Evolutionary conservation across 257 asterid species (phyloP), one percentile per base, ranked within the genome.

Genomic region (Nicotiana sylvestris): DNA sequence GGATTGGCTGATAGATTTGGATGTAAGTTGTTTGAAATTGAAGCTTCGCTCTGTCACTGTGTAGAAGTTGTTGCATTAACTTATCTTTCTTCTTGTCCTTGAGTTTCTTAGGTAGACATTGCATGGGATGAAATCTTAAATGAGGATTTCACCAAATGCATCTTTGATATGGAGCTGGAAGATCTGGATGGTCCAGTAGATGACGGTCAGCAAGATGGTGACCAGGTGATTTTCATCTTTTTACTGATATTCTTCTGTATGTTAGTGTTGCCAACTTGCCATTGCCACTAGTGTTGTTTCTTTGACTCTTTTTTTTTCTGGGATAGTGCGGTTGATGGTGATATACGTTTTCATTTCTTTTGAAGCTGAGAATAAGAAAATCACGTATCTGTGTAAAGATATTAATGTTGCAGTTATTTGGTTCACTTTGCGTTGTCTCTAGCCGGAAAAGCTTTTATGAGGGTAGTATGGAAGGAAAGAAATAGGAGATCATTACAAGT

Each of bases 151-250:
- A 87, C 85, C n/a, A 91, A 89, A 87, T 95, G 94, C 79, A 91
- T 91, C 62, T 94, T 93, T 68, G 98, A 94, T 78, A 91, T 93
- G 92, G 98, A 94, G 91, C 89, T 96, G 81, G 98, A 92, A 85
- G 97, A 93, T 83, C 89, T 92, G 64, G 96, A 93, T 83, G 91
- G 87, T 30, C 89, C 87, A 27, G 88, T 56, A 9, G 88, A 92
- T 87, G 82, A 88, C 74, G 81, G 62, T 82, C 90, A 86, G n/a
- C 88, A 85, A 80, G 93, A 89, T 84, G 74, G 83, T 83, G 84
- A 84, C 84, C 91, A 89, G 97, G 98, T 94, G 64, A 65, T 29
- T 85, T 43, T 72, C 82, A 60, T 21, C 25, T 37, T 29, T 16
- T 46, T 6, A 51, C 9, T 76, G 46, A 51, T 76, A 27, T 51